These are phyloP conservation scores for Mycena sanguinolenta DNA, from an alignment of 768 basidiomycete genomes.

Conservation along the genomic window DNA sequence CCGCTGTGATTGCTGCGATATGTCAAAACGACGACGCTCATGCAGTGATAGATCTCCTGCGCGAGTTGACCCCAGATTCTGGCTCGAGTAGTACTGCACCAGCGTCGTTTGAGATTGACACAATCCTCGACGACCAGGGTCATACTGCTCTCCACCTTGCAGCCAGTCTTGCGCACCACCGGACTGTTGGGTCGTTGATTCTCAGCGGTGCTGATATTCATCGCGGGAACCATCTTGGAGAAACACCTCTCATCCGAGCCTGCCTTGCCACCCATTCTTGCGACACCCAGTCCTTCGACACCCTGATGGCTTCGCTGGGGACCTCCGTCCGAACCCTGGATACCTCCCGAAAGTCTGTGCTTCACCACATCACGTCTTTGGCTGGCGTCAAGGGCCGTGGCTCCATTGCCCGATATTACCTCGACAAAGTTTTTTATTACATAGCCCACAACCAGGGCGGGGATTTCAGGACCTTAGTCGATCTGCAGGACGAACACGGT, in stretches of 20 bases:
- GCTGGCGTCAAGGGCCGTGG: slow-evolving; percentile 94
- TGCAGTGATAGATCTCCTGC: slow-evolving; percentile 72
- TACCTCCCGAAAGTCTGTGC: slow-evolving; percentile 83
- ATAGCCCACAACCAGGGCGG: slow-evolving; percentile 83
- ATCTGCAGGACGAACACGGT: slow-evolving; percentile 94
- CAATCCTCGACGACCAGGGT: slow-evolving; percentile 93
- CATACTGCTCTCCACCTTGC: slow-evolving; percentile 97
- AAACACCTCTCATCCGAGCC: slow-evolving; percentile 94
- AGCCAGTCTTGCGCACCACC: slow-evolving; percentile 82
- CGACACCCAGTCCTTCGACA: slow-evolving; percentile 81
- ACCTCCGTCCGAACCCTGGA: slow-evolving; percentile 90
- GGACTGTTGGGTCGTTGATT: slow-evolving; percentile 79
- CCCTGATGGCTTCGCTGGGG: slow-evolving; percentile 73
- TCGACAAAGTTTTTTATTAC: slow-evolving; percentile 90
- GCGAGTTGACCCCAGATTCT: slow-evolving; percentile 68
- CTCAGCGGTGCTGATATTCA: slow-evolving; percentile 86
- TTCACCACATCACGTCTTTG: slow-evolving; percentile 92
- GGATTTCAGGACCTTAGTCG: slow-evolving; percentile 84
- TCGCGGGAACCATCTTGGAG: slow-evolving; percentile 93
- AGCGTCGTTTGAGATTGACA: slow-evolving; percentile 73
- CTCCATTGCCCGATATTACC: slow-evolving; percentile 87
- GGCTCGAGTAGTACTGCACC: slow-evolving; percentile 43
- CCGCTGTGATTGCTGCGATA: slow-evolving; percentile 75
- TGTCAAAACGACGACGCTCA: slow-evolving; percentile 78
- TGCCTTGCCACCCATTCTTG: slow-evolving; percentile 90